Conservation (phyloP, 441 rosid species). For the Flueggea neowawraea region DNA sequence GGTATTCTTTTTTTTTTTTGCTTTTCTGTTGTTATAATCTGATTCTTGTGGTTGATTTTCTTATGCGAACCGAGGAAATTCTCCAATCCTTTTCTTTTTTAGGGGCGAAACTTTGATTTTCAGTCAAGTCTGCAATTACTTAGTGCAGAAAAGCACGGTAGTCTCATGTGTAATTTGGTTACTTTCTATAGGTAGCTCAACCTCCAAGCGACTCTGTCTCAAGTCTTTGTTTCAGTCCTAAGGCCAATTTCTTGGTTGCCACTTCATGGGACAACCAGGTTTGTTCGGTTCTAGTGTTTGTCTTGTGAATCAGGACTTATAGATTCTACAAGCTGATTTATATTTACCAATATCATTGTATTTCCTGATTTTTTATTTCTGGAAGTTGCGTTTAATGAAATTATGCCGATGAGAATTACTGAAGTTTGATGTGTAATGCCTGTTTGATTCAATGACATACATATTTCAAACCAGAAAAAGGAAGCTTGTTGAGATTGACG, state of each 20-base stretch:
- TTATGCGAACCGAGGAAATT: neutral
- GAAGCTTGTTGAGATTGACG: too few species aligned
- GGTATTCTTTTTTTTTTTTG: conserved; percentile 28
- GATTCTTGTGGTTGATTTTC: neutral
- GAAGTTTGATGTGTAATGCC: too few species aligned
- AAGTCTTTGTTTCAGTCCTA: conserved; percentile 89
- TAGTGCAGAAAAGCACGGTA: neutral
- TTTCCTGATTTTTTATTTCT: neutral
- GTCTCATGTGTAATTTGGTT: neutral
- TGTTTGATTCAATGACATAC: too few species aligned
- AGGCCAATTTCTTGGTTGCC: conserved; percentile 81
- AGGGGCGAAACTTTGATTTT: neutral
- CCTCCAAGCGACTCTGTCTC: conserved; percentile 86
- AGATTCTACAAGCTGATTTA: too few species aligned
- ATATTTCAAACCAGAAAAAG: too few species aligned
- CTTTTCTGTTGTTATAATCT: neutral
- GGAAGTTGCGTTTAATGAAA: too few species aligned
- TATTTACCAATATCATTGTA: too few species aligned
- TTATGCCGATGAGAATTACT: too few species aligned
- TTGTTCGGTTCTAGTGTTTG: conserved; percentile 10
- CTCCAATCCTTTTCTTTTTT: too few species aligned
- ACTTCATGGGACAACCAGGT: conserved; percentile 99
- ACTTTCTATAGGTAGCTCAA: conserved; percentile 59
- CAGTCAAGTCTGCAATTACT: neutral
- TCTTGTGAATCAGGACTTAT: neutral